Percentiles rank a stretch among this genome's conserved stretches.
Conservation (phyloP, 1,139 yeast genomes). For the Taphrina flavorubra region DNA sequence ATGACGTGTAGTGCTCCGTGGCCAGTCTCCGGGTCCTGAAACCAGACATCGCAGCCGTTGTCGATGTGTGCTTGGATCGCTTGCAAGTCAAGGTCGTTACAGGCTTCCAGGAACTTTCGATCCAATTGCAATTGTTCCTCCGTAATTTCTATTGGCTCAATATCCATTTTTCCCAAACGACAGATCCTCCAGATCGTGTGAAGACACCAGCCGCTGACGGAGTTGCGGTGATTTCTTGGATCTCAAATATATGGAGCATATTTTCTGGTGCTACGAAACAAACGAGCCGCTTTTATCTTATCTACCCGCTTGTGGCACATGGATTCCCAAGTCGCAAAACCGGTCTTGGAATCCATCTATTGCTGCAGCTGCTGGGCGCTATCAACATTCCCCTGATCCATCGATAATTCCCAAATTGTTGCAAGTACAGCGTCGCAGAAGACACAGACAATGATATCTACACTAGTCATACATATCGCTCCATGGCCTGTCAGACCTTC, state of each 20-base stretch:
- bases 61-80: conserved; percentile 21
- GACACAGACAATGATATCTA: too few species aligned
- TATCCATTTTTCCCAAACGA: conserved; percentile 4
- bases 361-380: too few species aligned
- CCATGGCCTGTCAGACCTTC: conserved; percentile 17
- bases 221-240: too few species aligned
- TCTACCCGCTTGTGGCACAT: conserved; percentile 12
- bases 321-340: background rate
- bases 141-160: conserved; percentile 16
- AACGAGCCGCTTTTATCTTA: conserved; percentile 5
- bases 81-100: conserved; percentile 25
- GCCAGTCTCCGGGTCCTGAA: conserved; percentile 39
- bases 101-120: conserved; percentile 28
- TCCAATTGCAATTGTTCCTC: conserved; percentile 37
- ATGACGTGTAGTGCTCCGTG: conserved; percentile 39
- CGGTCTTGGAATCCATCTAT: too few species aligned
- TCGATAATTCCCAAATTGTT: background rate
- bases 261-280: conserved; percentile 6
- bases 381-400: background rate
- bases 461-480: background rate
- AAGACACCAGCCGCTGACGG: too few species aligned
- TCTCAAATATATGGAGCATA: background rate
- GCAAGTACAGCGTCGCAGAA: too few species aligned
- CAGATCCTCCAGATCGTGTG: too few species aligned
- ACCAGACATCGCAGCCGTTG: conserved; percentile 39